phyloP scores from a whole-genome alignment of 2,329 filamentous ascomycete species.

The Colletotrichum tofieldiae region DNA sequence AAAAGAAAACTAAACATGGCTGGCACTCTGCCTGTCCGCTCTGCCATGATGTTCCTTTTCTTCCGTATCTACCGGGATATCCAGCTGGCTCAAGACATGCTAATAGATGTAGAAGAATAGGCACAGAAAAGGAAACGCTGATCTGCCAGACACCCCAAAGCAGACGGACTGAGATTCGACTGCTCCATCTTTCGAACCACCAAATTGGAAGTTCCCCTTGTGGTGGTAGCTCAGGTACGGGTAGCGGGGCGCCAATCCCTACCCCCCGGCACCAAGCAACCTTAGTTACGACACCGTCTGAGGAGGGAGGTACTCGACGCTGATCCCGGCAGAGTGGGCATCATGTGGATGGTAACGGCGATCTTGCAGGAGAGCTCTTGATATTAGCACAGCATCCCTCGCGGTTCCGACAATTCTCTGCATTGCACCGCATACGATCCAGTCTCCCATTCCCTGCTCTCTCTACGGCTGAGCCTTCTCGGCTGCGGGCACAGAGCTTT shows the following conservation, averaged over 20 bases:
- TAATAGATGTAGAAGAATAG: constrained; percentile 9
- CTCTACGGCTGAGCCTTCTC: background rate
- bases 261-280: background rate
- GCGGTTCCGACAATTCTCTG: background rate
- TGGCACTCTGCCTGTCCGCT: background rate
- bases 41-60: background rate
- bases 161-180: constrained; percentile 12
- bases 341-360: background rate
- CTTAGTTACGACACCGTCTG: constrained; percentile 2
- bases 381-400: too few species aligned
- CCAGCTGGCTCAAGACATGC: constrained; percentile 4
- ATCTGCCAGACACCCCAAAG: constrained; percentile 20
- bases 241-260: constrained; percentile 26
- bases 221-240: constrained; percentile 17
- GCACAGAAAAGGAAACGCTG: constrained; percentile 13
- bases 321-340: background rate
- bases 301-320: background rate
- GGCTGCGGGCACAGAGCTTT: background rate
- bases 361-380: background rate
- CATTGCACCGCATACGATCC: background rate
- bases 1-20: too few species aligned
- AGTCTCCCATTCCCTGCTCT: background rate
- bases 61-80: background rate
- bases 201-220: constrained; percentile 16
- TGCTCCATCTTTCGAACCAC: constrained; percentile 25